These are phyloP conservation scores for Zea luxurians DNA, from an alignment of 176 grass and related monocot species.

Conservation along the genomic window DNA sequence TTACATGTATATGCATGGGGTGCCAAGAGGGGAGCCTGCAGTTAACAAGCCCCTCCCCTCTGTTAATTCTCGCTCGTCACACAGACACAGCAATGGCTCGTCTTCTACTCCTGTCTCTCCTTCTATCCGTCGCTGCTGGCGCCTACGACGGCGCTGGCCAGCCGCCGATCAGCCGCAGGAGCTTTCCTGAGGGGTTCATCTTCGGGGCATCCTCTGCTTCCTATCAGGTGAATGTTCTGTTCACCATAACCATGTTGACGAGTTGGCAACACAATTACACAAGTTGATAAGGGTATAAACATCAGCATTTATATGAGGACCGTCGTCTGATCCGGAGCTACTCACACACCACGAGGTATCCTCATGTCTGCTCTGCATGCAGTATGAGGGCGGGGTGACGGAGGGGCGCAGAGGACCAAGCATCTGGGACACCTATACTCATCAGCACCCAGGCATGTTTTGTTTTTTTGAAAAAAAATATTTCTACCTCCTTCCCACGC, in stretches of 20 bases:
- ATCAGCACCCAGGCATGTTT: conserved; percentile 36
- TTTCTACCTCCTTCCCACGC: not conserved
- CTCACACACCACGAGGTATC: not conserved
- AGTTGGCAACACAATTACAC: not conserved
- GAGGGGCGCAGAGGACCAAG: conserved; percentile 50
- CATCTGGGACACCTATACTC: conserved; percentile 49
- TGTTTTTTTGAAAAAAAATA: not conserved
- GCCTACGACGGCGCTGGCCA: not conserved
- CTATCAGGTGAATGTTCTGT: conserved; percentile 33
- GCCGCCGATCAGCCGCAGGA: conserved; percentile 17
- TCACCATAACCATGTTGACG: not conserved
- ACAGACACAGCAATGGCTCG: not conserved
- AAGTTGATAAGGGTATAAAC: not conserved
- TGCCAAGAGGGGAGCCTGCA: not conserved
- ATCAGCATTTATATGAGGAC: not conserved
- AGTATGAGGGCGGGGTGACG: conserved; percentile 50
- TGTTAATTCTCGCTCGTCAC: not conserved
- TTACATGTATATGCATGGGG: not conserved
- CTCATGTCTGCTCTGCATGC: not conserved
- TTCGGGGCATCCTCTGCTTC: conserved; percentile 38
- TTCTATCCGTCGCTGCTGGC: not conserved
- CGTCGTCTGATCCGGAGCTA: not conserved
- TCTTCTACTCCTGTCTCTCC: not conserved
- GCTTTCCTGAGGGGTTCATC: conserved; percentile 36
- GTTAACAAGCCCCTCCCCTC: not conserved